Base-by-base conservation (phyloP, 2,329 filamentous ascomycete species). In the Periconia digitata region DNA sequence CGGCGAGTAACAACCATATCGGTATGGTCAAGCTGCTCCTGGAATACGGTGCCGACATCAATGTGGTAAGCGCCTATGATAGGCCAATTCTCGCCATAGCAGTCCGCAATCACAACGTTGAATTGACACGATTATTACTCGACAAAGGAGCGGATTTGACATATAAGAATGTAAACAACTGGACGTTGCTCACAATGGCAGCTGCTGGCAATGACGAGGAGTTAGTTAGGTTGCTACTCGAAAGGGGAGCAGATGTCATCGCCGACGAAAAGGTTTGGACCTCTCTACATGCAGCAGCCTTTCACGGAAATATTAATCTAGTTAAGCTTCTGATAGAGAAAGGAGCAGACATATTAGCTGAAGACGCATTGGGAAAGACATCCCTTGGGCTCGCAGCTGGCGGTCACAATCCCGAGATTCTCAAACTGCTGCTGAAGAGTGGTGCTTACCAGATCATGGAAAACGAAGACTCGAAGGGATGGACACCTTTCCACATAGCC, bases 11-110 rank as follows among this genome's bases (percentile, higher is more conserved):
- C n/a, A n/a, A n/a, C 37, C 27, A 42, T 18, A 15, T 16, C n/a
- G 13, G 36, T 4, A 21, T 46, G 3, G 38, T 50, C 15, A 39
- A 43, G 17, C 23, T 49, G 20, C 24, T 49, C 5, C 34, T 49
- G 4, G 35, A 41, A 2, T 34, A 45, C 13, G 36, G 16, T 7
- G 46, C 46, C 13, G 46, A 44, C 35, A 8, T 43, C 39, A 42
- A 29, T 32, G 4, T 32, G 27, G n/a, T 15, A 32, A n/a, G n/a
- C n/a, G n/a, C n/a, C n/a, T n/a, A n/a, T n/a, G n/a, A n/a, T n/a
- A n/a, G n/a, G n/a, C n/a, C n/a, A n/a, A n/a, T n/a, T n/a, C n/a
- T n/a, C n/a, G n/a, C n/a, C n/a, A n/a, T n/a, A n/a, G n/a, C n/a
- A n/a, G n/a, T n/a, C n/a, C n/a, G n/a, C n/a, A n/a, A n/a, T n/a